Percentiles rank a stretch among this genome's conserved stretches.
Evolutionary conservation across 1,284 basidiomycete species (phyloP).

Genomic region (Cystobasidium slooffiae): DNA sequence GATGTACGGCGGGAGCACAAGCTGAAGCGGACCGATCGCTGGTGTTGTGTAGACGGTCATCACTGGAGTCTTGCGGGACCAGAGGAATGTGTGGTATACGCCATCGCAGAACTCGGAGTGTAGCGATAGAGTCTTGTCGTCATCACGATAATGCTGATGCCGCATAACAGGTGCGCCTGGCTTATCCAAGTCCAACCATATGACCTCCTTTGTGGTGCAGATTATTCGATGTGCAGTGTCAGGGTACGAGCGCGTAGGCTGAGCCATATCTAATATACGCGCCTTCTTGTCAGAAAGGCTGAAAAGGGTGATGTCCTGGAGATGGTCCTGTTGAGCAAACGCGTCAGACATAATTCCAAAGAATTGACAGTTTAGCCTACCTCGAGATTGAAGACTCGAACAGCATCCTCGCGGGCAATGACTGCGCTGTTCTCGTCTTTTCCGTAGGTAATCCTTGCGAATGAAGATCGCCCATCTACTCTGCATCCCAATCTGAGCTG

Average conservation of each 20-base stretch:
- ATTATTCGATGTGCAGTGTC: conserved; percentile 13
- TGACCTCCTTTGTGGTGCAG: conserved; percentile 21
- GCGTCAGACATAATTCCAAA: not conserved
- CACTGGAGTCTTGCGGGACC: conserved; percentile 12
- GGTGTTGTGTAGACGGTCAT: conserved; percentile 15
- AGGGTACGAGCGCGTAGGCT: not conserved
- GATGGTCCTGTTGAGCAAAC: conserved; percentile 5
- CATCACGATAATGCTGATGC: conserved; percentile 24
- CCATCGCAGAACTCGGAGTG: conserved; percentile 18
- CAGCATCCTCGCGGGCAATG: not conserved
- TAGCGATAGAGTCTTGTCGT: conserved; percentile 2
- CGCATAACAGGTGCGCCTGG: conserved; percentile 12
- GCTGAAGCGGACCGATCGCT: not conserved
- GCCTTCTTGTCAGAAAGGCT: not conserved
- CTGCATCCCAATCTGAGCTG: conserved; percentile 4
- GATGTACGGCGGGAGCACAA: conserved; percentile 1
- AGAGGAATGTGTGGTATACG: conserved; percentile 17
- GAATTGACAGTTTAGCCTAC: not conserved
- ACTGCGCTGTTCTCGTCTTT: not conserved
- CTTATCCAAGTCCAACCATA: conserved; percentile 34
- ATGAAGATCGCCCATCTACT: not conserved
- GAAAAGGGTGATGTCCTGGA: conserved; percentile 9
- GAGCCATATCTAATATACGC: conserved; percentile 23
- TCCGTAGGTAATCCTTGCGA: conserved; percentile 8
- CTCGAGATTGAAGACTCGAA: conserved; percentile 17